A percentile compares a stretch with the other conserved stretches of the same genome.
phyloP scores from a whole-genome alignment of 202 grass and related monocot species.

The Carex sylvatica region DNA sequence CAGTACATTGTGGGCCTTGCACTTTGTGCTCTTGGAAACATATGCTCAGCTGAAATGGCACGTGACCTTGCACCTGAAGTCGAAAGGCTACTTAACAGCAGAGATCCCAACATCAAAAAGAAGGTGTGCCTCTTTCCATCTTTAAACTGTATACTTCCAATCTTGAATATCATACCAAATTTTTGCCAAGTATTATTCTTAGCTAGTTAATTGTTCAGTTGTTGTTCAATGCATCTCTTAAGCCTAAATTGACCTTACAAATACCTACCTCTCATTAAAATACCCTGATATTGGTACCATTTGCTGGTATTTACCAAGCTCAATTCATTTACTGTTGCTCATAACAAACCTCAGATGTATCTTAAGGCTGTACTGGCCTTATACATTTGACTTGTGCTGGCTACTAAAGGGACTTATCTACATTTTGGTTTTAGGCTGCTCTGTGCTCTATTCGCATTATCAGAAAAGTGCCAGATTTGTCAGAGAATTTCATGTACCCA shows the following conservation, averaged over 20 bases:
- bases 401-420: background rate
- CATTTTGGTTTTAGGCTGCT: conserved; percentile 55
- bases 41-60: conserved; percentile 99
- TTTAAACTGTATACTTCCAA: background rate
- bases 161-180: background rate
- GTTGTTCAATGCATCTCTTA: conserved; percentile 2
- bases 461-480: conserved; percentile 92
- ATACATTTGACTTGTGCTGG: background rate
- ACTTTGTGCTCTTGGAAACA: conserved; percentile 95
- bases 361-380: background rate
- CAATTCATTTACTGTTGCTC: background rate
- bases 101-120: conserved; percentile 94
- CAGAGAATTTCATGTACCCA: conserved; percentile 77
- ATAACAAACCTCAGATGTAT: background rate
- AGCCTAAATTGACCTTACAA: background rate
- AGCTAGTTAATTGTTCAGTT: background rate
- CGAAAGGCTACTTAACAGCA: conserved; percentile 81
- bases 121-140: conserved; percentile 49
- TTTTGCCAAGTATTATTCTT: background rate
- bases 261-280: background rate
- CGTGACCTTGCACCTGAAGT: conserved; percentile 97
- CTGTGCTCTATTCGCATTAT: conserved; percentile 95
- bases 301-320: background rate
- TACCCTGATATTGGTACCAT: background rate
- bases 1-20: conserved; percentile 98